Base-by-base conservation (phyloP, 768 basidiomycete genomes). In the Russula griseocarnosa region DNA sequence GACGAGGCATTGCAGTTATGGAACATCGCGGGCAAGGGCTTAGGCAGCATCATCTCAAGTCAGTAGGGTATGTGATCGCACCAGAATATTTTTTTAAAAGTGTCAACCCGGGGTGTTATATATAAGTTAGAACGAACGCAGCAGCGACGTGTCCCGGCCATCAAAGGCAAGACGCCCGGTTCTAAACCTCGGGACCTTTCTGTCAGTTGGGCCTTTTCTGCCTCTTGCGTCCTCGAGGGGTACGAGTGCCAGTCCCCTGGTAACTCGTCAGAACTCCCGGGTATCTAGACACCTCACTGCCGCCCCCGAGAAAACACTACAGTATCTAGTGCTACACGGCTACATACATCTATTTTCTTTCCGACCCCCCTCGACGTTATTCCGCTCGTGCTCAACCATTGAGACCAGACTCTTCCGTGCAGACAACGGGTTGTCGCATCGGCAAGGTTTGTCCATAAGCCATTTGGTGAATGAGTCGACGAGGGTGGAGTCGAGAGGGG, bases 231-330 rank as follows among this genome's bases (percentile, higher is more conserved):
- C 51, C 28, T 59, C 51, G 14, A 63, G 62, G 62, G 14, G 57
- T 63, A 63, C 62, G 57, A 58, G 62, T 52, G 62, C 56, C 57
- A 59, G 62, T 63, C 62, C 62, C 18, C 62, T 36, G 30, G 57
- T 44, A 16, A 58, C 44, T 58, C 62, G 57, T 63, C 62, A 63
- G 52, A 63, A 63, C 57, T 63, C 62, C 62, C 62, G 57, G 62
- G n/a, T 22, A 47, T 63, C 62, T 63, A 16, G 44, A 59, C 36
- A 20, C 62, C 11, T 59, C 62, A 58, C 62, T 26, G 44, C 52
- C 8, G 9, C 18, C 57, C 52, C 34, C 28, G 3, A 28, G 14
- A 40, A 16, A 53, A 30, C 44, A 46, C 20, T 46, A 30, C 44
- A 46, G 8, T 46, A 44, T 38, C 13, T 6, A 30, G 6, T 2